Evolutionary conservation across 306 rosid species (phyloP).

Genomic region (Quercus glauca): DNA sequence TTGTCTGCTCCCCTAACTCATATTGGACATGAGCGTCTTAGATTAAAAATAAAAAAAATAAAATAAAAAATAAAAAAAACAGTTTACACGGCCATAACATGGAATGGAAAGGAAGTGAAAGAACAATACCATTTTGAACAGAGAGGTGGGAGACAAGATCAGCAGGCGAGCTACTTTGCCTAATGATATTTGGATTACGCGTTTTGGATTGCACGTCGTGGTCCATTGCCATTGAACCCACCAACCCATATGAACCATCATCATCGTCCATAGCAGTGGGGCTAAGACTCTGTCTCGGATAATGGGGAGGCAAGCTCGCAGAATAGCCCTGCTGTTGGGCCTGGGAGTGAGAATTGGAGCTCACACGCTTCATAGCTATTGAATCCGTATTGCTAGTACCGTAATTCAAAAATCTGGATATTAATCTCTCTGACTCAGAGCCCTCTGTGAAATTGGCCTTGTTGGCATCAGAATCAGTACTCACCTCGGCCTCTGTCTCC

Average conservation of each 20-base stretch:
- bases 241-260: slow-evolving; percentile 42
- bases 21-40: not conserved
- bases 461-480: slow-evolving; percentile 8
- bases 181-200: slow-evolving; percentile 33
- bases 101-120: not conserved
- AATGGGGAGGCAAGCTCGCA: slow-evolving; percentile 68
- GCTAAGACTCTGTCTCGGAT: slow-evolving; percentile 67
- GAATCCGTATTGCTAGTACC: slow-evolving; percentile 19
- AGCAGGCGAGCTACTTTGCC: slow-evolving; percentile 68
- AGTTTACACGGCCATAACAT: not conserved
- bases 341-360: slow-evolving; percentile 8
- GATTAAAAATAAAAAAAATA: not conserved
- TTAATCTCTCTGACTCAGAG: slow-evolving; percentile 44
- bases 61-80: not conserved
- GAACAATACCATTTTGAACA: slow-evolving; percentile 53
- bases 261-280: slow-evolving; percentile 34
- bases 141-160: slow-evolving; percentile 54
- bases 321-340: slow-evolving; percentile 28
- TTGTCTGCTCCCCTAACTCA: not conserved
- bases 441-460: slow-evolving; percentile 21
- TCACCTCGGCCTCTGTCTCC: slow-evolving; percentile 1
- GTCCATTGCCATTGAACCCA: slow-evolving; percentile 44
- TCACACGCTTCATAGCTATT: slow-evolving; percentile 32
- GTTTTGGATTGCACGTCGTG: slow-evolving; percentile 27
- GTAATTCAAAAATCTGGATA: slow-evolving; percentile 40